Base-by-base conservation (phyloP, 1,284 basidiomycete genomes). In the Tilletia setariae region DNA sequence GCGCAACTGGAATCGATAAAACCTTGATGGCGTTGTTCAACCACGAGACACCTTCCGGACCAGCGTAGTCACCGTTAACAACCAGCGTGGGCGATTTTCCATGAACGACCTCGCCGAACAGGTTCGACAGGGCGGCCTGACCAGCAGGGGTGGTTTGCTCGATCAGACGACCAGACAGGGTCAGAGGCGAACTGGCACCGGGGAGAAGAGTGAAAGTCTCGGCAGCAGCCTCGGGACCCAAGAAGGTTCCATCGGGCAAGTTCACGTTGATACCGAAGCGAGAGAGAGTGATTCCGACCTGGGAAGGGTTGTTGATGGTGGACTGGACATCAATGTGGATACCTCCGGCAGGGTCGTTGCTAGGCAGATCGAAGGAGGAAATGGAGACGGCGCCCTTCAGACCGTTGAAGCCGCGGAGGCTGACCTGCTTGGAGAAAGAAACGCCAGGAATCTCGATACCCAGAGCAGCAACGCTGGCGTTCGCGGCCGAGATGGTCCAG, bases 81-180 rank as follows among this genome's bases (percentile, higher is more conserved):
- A 84, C 77, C 21, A 92, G 85, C 64, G 86, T 80, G 65, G 88
- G 89, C 72, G 89, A 85, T 74, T 87, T 81, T 3, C 90, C 89
- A 65, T 89, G 89, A 1, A 91, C 86, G 76, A 90, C 91, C 68
- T 86, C 87, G 68, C 90, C 91, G 83, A 91, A 91, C 49, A 91
- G 85, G 21, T 84, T 82, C 1, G 90, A 90, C 2, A 91, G 87
- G 8, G 75, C 76, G 2, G 85, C 85, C 35, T 91, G 85, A 0
- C 88, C 90, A 11, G 68, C n/a, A n/a, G n/a, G n/a, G n/a, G n/a
- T n/a, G n/a, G n/a, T n/a, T n/a, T 43, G 23, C 85, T 84, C 30
- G 77, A 83, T 76, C 92, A 91, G 1, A 88, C 88, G 28, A 90
- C 81, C 53, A 92, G 85, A 11, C 89, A 53, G 91, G 91, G 15